These are phyloP conservation scores for Leishmania mexicana DNA, from an alignment of 208 protist species.

Conservation along the genomic window DNA sequence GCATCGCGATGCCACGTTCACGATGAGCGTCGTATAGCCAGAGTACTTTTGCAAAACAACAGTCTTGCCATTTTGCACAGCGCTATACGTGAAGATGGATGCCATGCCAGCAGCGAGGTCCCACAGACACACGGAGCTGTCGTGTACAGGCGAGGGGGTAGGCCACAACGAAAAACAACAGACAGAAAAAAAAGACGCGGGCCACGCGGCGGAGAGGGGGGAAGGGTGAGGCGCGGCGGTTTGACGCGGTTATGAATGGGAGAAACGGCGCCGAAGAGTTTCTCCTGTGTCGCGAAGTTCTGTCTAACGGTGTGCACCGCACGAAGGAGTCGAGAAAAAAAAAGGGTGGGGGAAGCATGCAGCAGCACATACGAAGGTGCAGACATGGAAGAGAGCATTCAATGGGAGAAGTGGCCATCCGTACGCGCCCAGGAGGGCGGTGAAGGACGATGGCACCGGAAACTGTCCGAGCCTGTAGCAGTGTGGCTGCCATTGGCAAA, in stretches of 20 bases:
- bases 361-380: neutral
- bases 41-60: slow-evolving; percentile 49
- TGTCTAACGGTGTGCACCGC: neutral
- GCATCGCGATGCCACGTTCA: slow-evolving; percentile 73
- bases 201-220: neutral
- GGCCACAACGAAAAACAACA: neutral
- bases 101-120: slow-evolving; percentile 6
- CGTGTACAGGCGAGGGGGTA: neutral
- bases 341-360: neutral
- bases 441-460: neutral
- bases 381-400: neutral
- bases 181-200: neutral
- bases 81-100: slow-evolving; percentile 38
- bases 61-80: slow-evolving; percentile 26
- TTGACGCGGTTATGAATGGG: neutral
- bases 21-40: slow-evolving; percentile 54
- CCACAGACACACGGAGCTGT: neutral
- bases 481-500: neutral
- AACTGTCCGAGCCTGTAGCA: neutral
- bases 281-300: neutral
- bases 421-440: neutral
- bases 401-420: neutral
- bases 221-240: neutral
- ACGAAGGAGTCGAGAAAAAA: neutral
- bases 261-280: neutral